phyloP scores from a whole-genome alignment of 805 yeast species.

The Naumovozyma dairenensis region DNA sequence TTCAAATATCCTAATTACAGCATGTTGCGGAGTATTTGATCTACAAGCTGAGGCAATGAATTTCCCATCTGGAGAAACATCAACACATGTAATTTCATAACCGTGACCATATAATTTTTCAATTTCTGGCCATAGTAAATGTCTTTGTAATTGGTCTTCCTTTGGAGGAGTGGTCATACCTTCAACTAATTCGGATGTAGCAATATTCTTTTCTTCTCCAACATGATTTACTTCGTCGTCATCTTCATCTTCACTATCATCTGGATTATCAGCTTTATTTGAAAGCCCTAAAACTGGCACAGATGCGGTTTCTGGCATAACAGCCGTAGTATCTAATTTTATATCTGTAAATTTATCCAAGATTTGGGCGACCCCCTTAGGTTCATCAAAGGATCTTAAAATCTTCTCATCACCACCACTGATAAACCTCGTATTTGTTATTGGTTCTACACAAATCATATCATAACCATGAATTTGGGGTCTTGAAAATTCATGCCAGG shows the following conservation, averaged over 20 bases:
- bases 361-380: conserved; percentile 62
- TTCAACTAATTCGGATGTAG: conserved; percentile 39
- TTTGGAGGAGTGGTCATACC: conserved; percentile 55
- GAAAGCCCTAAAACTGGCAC: conserved; percentile 91
- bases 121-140: conserved; percentile 87
- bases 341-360: conserved; percentile 47
- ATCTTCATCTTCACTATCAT: conserved; percentile 35
- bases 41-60: conserved; percentile 84
- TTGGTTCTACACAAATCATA: conserved; percentile 68
- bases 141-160: conserved; percentile 86
- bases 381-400: conserved; percentile 79
- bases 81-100: conserved; percentile 78
- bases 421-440: conserved; percentile 56
- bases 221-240: conserved; percentile 30
- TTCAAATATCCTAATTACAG: conserved; percentile 71
- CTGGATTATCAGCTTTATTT: conserved; percentile 67
- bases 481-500: conserved; percentile 90
- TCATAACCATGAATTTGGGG: conserved; percentile 99
- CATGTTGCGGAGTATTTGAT: conserved; percentile 76
- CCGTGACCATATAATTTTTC: conserved; percentile 98
- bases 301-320: conserved; percentile 73
- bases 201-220: conserved; percentile 29
- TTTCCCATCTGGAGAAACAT: conserved; percentile 50
- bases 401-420: conserved; percentile 97
- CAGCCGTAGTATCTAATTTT: conserved; percentile 20